Percentiles rank a stretch among this genome's conserved stretches.
These are phyloP conservation scores for Phytophthora boehmeriae DNA, from an alignment of 352 stramenopile species.

Conservation along the genomic window DNA sequence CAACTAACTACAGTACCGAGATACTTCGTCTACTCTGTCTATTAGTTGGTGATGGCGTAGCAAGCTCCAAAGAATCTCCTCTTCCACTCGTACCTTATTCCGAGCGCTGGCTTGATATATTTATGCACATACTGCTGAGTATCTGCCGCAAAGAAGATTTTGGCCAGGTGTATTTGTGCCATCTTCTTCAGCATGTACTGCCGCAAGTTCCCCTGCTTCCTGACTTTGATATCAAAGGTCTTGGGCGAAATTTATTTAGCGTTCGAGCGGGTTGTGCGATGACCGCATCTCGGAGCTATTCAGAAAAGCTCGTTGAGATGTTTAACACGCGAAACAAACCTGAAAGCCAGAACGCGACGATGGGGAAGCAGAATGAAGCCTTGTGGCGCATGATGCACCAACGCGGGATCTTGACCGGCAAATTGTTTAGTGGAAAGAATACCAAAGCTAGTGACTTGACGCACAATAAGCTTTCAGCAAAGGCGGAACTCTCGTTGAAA, in stretches of 20 bases:
- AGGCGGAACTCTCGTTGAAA: conserved; percentile 17
- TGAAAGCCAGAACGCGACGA: not conserved
- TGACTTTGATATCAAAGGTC: conserved; percentile 10
- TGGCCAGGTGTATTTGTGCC: conserved; percentile 35
- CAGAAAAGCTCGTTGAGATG: conserved; percentile 19
- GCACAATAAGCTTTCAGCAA: not conserved
- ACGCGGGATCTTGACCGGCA: conserved; percentile 11
- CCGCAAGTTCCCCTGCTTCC: conserved; percentile 9
- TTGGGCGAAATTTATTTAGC: conserved; percentile 19
- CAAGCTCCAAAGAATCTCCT: not conserved
- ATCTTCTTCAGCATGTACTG: conserved; percentile 38
- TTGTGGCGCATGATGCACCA: conserved; percentile 25
- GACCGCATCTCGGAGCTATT: not conserved
- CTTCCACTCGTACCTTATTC: conserved; percentile 11
- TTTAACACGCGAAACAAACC: conserved; percentile 8
- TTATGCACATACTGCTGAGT: conserved; percentile 26
- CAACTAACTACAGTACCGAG: conserved; percentile 34
- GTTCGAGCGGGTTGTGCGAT: not conserved
- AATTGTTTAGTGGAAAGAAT: not conserved
- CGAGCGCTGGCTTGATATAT: conserved; percentile 35
- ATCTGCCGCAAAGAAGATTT: conserved; percentile 16
- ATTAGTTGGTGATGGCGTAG: conserved; percentile 11
- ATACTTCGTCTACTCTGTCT: conserved; percentile 46
- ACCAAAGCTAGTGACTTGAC: not conserved
- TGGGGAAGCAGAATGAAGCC: conserved; percentile 33